Conservation (phyloP, 208 protist species). For the Acanthamoeba castellanii region DNA sequence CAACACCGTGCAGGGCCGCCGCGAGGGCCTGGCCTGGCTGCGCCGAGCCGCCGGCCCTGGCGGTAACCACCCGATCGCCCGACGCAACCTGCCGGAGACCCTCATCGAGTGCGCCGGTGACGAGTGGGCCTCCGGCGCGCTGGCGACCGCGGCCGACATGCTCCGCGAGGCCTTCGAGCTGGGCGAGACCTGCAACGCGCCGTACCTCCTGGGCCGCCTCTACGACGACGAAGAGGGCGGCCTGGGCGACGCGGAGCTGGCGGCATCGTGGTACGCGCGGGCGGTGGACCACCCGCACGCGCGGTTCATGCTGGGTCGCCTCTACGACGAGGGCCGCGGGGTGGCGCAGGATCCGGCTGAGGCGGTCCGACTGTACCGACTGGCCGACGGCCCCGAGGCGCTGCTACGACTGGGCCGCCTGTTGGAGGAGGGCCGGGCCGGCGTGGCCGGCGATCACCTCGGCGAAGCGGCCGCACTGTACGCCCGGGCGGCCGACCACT, state of each 20-base stretch:
- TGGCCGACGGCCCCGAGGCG: no score
- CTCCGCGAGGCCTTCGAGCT: neutral
- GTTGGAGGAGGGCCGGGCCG: no score
- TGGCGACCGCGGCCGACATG: neutral
- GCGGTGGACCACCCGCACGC: neutral
- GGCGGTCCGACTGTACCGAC: no score
- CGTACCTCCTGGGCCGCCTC: neutral
- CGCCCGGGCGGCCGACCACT: no score
- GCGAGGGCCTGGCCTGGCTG: neutral
- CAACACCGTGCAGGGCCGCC: neutral
- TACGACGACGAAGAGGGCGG: neutral
- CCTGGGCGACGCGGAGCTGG: neutral
- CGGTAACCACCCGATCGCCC: neutral
- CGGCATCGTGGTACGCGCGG: neutral
- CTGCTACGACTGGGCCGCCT: no score
- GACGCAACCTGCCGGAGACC: neutral
- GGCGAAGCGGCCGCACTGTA: no score
- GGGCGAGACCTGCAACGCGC: neutral
- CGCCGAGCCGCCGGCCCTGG: no score
- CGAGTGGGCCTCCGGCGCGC: neutral
- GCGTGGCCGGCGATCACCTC: no score
- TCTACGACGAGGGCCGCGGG: no score
- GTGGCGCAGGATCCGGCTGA: no score
- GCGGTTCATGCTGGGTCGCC: neutral
- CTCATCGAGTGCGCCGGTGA: neutral